A percentile compares a stretch with the other conserved stretches of the same genome.
Evolutionary conservation across 2,329 filamentous ascomycete species (phyloP).

Genomic region (Ceratocystis cubensis): DNA sequence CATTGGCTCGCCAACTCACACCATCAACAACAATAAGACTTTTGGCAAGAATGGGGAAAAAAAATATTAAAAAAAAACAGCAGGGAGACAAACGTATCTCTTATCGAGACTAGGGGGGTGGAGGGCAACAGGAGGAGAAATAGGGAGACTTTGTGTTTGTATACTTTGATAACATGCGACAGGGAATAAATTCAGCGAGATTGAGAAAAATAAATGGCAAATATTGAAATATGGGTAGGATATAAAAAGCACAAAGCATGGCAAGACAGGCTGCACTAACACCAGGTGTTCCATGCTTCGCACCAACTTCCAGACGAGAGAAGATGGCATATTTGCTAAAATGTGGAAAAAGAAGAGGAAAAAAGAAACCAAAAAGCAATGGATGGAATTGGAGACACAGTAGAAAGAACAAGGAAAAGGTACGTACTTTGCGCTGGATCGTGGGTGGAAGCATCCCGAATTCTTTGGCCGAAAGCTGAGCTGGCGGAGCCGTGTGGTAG

Average conservation of each 20-base stretch:
- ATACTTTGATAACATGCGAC: neutral
- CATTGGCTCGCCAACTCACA: neutral
- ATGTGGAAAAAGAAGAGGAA: neutral
- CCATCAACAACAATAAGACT: neutral
- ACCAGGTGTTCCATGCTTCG: neutral
- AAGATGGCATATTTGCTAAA: neutral
- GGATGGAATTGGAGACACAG: neutral
- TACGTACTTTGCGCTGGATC: constrained; percentile 23
- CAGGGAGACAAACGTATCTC: neutral
- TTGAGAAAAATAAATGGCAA: neutral
- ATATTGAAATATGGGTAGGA: neutral
- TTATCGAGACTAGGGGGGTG: neutral
- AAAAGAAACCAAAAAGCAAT: neutral
- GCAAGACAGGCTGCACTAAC: neutral
- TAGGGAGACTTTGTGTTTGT: neutral
- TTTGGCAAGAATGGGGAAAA: neutral
- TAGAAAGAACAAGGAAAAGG: constrained; percentile 2
- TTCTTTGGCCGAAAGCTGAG: constrained; percentile 20
- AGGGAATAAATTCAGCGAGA: constrained; percentile 1
- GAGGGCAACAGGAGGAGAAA: neutral
- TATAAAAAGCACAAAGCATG: neutral
- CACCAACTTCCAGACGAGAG: neutral
- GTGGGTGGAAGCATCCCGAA: constrained; percentile 22
- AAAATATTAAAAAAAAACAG: neutral
- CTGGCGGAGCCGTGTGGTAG: constrained; percentile 8